A percentile compares a stretch with the other conserved stretches of the same genome.
phyloP scores from a whole-genome alignment of 2,329 filamentous ascomycete species.

The Volutella citrinella region DNA sequence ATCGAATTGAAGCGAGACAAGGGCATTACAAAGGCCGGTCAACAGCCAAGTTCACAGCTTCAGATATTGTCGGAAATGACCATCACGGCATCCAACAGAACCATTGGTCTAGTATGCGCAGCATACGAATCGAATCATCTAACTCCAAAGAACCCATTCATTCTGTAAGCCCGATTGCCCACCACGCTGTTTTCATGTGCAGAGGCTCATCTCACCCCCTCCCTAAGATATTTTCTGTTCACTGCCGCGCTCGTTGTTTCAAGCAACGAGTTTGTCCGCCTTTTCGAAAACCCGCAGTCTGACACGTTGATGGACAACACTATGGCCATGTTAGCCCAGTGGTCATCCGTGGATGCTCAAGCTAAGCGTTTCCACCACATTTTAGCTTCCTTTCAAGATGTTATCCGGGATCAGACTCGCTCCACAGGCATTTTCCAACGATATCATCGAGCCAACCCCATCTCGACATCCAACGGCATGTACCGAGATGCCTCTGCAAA shows the following conservation, averaged over 20 bases:
- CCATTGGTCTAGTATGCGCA: slow-evolving; percentile 40
- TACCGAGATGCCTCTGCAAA: too few species aligned
- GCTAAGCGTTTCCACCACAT: slow-evolving; percentile 49
- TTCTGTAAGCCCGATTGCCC: slow-evolving; percentile 43
- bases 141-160: slow-evolving; percentile 52
- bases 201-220: neutral
- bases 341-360: slow-evolving; percentile 45
- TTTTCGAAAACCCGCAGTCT: slow-evolving; percentile 45
- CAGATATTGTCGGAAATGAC: slow-evolving; percentile 50
- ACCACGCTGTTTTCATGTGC: neutral
- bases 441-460: too few species aligned
- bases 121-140: slow-evolving; percentile 44
- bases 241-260: slow-evolving; percentile 52
- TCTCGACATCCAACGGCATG: too few species aligned
- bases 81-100: slow-evolving; percentile 42
- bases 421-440: too few species aligned
- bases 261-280: slow-evolving; percentile 53
- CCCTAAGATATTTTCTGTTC: slow-evolving; percentile 54
- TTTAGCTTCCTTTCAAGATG: slow-evolving; percentile 42
- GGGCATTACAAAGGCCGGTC: neutral
- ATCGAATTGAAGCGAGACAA: slow-evolving; percentile 33
- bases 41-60: slow-evolving; percentile 28
- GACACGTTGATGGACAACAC: slow-evolving; percentile 38
- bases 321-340: slow-evolving; percentile 48
- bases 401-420: slow-evolving; percentile 5